Evolutionary conservation across 176 grass and related monocot species (phyloP), one percentile per base, ranked within the genome.

Genomic region (Pontederia paniculata): DNA sequence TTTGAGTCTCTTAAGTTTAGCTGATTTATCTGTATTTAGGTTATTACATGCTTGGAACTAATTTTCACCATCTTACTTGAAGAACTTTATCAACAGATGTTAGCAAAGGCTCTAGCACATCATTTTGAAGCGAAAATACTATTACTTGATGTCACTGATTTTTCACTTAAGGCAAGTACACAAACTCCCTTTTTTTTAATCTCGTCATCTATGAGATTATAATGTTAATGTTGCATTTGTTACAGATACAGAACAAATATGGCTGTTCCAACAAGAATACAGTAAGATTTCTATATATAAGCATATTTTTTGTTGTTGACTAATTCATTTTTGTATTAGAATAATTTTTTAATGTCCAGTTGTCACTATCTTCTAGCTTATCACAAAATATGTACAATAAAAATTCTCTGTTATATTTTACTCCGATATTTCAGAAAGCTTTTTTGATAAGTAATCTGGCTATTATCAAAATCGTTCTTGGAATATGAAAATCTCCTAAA

Each of bases 171-270:
- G 81, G 86, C 84, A 25, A 70, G 67, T 12, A 41, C 8, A 43
- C 50, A 10, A 49, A 51, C 15, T 45, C 6, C n/a, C n/a, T 7
- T 12, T n/a, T 21, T 61, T 23, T 37, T 5, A 37, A n/a, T 45
- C 50, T 23, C 43, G 70, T 21, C 67, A 46, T 10, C 1, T 41
- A 48, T 18, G 9, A 4, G 20, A 10, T 61, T 76, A 0, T 74
- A 44, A 75, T 58, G 69, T 37, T 81, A n/a, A 65, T 58, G 7
- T 67, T 8, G 65, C 51, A 37, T 17, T 17, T 61, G 37, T 23
- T 80, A 62, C 70, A 98, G 94, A 88, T 98, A 46, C 94, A 98
- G 71, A 88, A 78, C 80, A 98, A 98, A 73, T 93, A 84, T 41
- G 87, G 87, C 53, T 54, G 77, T 74, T 62, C 68, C 51, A 72